Evolutionary conservation across 2,329 filamentous ascomycete genomes (phyloP), one percentile per base, ranked within the genome.

Genomic region (Cadophora malorum): DNA sequence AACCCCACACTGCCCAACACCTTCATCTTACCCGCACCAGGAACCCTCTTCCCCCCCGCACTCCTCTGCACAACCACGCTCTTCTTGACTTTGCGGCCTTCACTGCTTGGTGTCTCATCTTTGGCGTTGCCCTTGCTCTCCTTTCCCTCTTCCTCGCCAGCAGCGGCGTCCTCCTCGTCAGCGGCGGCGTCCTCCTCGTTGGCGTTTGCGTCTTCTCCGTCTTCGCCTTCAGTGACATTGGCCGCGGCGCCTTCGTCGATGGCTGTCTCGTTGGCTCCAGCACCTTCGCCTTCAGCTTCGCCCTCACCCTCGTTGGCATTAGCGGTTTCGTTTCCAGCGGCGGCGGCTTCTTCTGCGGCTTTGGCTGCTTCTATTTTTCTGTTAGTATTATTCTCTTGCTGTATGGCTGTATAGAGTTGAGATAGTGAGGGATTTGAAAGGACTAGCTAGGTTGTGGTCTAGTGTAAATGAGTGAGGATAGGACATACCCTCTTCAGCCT

Each of bases 1-100:
- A 62, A 62, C 59, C 38, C 59, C 41, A 28, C 59, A 62, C 59
- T 62, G 14, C 59, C 59, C n/a, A 62, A 0, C 0, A 62, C 25
- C 59, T 62, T 62, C 19, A 10, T 41, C 59, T 62, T 62, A 2
- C 35, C 35, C 5, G 14, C 8, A 19, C 21, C 21, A 47, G 21
- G 4, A n/a, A 25, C 41, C 23, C 21, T 61, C 60, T 38, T 52
- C 9, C 47, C 47, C 14, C 41, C 61, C 3, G 19, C 25, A 35
- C 47, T 52, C n/a, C 49, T 38, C 61, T 63, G 47, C 49, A 63
- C 61, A 33, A 62, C 9, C 25, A 3, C 16, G 14, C 45, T 10
- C 19, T 25, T 31, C 61, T 49, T 28, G 4, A 12, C 25, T 49
- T 59, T 41, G 25, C 47, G n/a, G 0, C 28, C 49, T 5, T 41